phyloP scores from a whole-genome alignment of 1,139 yeast species.

The Meyerozyma elateridarum region DNA sequence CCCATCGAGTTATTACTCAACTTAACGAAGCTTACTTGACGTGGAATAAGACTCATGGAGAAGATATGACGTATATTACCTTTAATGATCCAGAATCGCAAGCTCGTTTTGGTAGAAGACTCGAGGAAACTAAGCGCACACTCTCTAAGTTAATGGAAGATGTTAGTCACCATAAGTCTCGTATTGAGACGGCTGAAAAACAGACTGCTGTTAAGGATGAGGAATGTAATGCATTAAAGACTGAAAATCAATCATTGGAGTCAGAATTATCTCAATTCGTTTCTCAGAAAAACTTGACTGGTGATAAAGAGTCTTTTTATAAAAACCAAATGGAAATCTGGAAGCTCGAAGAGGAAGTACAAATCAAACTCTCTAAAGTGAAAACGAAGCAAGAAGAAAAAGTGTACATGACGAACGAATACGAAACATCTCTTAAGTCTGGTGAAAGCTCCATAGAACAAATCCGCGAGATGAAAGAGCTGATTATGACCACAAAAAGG shows the following conservation, averaged over 20 bases:
- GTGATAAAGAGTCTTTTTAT: constrained; percentile 16
- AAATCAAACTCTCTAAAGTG: constrained; percentile 32
- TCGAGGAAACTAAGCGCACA: constrained; percentile 24
- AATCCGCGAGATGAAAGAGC: constrained; percentile 27
- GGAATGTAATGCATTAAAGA: constrained; percentile 23
- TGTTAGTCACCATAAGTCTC: constrained; percentile 33
- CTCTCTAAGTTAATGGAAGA: constrained; percentile 28
- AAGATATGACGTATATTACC: constrained; percentile 20
- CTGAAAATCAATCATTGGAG: constrained; percentile 18
- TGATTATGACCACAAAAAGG: constrained; percentile 25
- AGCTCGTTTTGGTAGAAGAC: constrained; percentile 28
- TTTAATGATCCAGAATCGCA: constrained; percentile 23
- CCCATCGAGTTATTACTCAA: constrained; percentile 35
- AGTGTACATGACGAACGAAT: constrained; percentile 63
- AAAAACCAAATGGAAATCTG: constrained; percentile 33
- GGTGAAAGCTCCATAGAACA: constrained; percentile 47
- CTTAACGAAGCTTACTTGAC: constrained; percentile 29
- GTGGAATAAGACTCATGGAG: constrained; percentile 24
- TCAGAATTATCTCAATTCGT: constrained; percentile 17
- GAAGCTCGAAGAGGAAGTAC: constrained; percentile 35
- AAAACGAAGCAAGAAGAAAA: constrained; percentile 47
- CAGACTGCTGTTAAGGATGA: constrained; percentile 33
- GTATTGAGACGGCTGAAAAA: constrained; percentile 39
- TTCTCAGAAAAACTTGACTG: constrained; percentile 16
- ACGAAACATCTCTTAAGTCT: constrained; percentile 53